These are phyloP conservation scores for Helotiales sp. DNA, from an alignment of 2,329 filamentous ascomycete species.

Conservation along the genomic window DNA sequence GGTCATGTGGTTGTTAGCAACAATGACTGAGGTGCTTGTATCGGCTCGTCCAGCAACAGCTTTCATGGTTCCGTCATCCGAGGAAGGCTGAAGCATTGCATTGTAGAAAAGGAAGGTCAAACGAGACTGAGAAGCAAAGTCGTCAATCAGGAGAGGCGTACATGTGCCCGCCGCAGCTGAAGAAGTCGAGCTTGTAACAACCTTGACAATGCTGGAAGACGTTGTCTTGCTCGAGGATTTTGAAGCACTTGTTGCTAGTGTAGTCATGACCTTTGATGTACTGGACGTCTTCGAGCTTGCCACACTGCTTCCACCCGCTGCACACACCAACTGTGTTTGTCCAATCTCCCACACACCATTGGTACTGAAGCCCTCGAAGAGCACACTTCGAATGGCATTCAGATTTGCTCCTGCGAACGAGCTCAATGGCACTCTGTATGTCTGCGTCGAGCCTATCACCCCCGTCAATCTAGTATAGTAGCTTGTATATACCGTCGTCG, in stretches of 20 bases:
- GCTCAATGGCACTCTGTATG: constrained; percentile 49
- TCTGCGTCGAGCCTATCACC: constrained; percentile 50
- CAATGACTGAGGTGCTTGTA: constrained; percentile 45
- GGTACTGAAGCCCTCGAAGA: constrained; percentile 42
- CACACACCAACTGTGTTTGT: constrained; percentile 47
- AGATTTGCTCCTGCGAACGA: constrained; percentile 51
- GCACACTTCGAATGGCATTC: constrained; percentile 47
- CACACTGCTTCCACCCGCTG: constrained; percentile 38
- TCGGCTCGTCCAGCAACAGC: constrained; percentile 24
- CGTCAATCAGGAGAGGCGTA: constrained; percentile 51
- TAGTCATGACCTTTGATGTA: constrained; percentile 2
- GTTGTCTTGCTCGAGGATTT: not conserved
- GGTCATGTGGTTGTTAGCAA: constrained; percentile 52
- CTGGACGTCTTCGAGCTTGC: not conserved
- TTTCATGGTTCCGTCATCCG: constrained; percentile 56
- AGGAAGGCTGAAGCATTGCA: constrained; percentile 53
- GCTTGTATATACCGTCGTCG: constrained; percentile 42
- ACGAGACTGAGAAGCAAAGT: constrained; percentile 62
- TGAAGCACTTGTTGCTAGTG: not conserved
- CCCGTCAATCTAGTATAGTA: constrained; percentile 45
- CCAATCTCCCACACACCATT: constrained; percentile 48
- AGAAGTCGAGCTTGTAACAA: constrained; percentile 1
- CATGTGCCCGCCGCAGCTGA: constrained; percentile 33
- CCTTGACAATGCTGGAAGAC: not conserved
- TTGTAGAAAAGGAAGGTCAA: constrained; percentile 63